A percentile compares a stretch with the other conserved stretches of the same genome.
phyloP scores from a whole-genome alignment of 1,284 basidiomycete genomes.

The Golubevia sp. region DNA sequence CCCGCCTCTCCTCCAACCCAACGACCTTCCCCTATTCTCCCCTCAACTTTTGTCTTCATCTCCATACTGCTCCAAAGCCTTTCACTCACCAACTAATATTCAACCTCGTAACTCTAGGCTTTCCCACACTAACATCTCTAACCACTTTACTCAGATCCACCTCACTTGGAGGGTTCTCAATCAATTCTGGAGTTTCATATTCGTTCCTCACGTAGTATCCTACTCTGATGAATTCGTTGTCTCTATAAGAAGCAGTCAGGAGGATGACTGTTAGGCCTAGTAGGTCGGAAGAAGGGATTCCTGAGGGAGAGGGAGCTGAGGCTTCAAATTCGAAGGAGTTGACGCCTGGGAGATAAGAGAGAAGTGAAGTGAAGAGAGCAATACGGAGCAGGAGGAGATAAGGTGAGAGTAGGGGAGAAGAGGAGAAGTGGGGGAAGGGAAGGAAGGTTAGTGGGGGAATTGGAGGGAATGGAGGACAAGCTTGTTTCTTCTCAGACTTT shows the following conservation, averaged over 20 bases:
- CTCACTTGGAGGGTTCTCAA: slow-evolving; percentile 65
- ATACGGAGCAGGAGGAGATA: background rate
- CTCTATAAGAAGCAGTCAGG: slow-evolving; percentile 81
- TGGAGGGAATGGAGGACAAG: background rate
- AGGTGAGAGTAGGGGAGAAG: background rate
- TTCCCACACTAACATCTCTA: slow-evolving; percentile 82
- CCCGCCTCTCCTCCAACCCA: too few relatives aligned
- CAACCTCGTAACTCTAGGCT: slow-evolving; percentile 87
- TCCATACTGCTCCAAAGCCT: too few relatives aligned
- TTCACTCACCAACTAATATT: slow-evolving; percentile 64
- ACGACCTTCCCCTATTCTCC: too few relatives aligned
- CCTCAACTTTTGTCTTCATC: too few relatives aligned
- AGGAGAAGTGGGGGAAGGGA: background rate
- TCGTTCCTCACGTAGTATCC: slow-evolving; percentile 99
- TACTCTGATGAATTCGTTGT: slow-evolving; percentile 96
- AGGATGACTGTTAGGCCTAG: slow-evolving; percentile 89
- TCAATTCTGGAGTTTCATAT: slow-evolving; percentile 91
- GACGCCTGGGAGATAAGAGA: slow-evolving; percentile 62
- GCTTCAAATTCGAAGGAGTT: slow-evolving; percentile 95
- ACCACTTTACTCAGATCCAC: slow-evolving; percentile 67
- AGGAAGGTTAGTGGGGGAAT: background rate
- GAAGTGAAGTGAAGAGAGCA: background rate
- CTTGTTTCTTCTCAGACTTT: too few relatives aligned
- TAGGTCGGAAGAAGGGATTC: slow-evolving; percentile 80
- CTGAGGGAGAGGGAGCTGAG: slow-evolving; percentile 65